Conservation (phyloP, 2,329 filamentous ascomycete genomes). For the Parascedosporium putredinis region DNA sequence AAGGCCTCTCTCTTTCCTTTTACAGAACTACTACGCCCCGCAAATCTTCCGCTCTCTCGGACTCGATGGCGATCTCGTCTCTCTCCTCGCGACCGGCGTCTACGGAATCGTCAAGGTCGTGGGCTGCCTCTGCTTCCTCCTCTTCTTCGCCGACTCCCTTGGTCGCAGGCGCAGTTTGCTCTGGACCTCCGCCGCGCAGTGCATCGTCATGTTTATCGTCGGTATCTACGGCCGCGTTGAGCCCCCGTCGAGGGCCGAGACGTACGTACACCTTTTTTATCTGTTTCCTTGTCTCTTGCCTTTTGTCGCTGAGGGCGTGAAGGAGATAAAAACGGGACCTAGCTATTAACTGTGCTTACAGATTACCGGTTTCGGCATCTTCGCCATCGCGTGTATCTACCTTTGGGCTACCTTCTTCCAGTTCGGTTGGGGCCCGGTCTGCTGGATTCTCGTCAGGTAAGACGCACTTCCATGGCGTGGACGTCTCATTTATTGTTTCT, state of each 20-base stretch:
- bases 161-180: conserved; percentile 51
- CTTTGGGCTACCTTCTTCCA: conserved; percentile 62
- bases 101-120: conserved; percentile 63
- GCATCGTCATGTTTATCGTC: conserved; percentile 55
- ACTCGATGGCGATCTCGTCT: conserved; percentile 41
- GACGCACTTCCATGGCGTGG: too few species aligned
- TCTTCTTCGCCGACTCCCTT: conserved; percentile 59
- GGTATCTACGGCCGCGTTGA: conserved; percentile 58
- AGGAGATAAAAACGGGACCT: too few species aligned
- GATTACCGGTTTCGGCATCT: conserved; percentile 56
- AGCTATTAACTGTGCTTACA: conserved; percentile 9
- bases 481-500: too few species aligned
- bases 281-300: background rate
- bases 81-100: conserved; percentile 62
- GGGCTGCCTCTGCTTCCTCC: conserved; percentile 52
- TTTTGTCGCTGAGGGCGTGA: too few species aligned
- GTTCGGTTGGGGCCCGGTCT: conserved; percentile 60
- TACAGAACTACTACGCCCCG: conserved; percentile 55
- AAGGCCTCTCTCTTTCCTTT: background rate
- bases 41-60: conserved; percentile 59
- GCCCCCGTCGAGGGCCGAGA: conserved; percentile 41
- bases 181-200: conserved; percentile 55
- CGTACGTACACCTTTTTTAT: conserved; percentile 25
- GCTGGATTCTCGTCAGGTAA: conserved; percentile 54
- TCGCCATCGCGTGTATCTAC: conserved; percentile 62